Conservation (phyloP, 352 stramenopile species). For the Phytopythium ostracodes region DNA sequence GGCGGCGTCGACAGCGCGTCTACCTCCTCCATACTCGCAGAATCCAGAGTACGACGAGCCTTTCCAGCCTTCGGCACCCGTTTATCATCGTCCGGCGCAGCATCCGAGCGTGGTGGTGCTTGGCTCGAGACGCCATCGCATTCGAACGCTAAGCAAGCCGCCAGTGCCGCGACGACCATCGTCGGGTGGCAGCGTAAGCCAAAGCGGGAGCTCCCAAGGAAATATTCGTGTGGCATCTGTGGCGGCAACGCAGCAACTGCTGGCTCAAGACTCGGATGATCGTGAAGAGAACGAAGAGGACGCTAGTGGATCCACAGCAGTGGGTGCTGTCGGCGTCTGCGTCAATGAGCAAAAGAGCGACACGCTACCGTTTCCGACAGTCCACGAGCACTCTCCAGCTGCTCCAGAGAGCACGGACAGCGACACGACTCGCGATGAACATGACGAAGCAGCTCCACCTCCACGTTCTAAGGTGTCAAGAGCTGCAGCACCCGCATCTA, state of each 20-base stretch:
- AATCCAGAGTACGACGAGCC: constrained; percentile 21
- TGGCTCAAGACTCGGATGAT: background rate
- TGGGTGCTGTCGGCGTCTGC: background rate
- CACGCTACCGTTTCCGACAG: background rate
- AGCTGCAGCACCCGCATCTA: background rate
- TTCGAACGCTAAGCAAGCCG: constrained; percentile 45
- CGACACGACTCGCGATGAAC: background rate
- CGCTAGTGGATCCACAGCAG: background rate
- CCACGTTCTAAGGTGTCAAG: background rate
- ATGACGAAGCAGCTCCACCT: background rate
- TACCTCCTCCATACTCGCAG: constrained; percentile 11
- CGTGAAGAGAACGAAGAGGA: background rate
- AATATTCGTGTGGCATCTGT: constrained; percentile 21
- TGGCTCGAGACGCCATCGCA: constrained; percentile 47
- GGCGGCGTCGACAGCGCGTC: background rate
- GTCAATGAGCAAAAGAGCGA: background rate
- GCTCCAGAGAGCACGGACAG: constrained; percentile 1
- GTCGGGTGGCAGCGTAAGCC: background rate
- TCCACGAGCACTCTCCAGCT: background rate
- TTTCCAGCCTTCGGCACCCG: background rate
- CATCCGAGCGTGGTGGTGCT: constrained; percentile 19
- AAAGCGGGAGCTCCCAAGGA: constrained; percentile 19
- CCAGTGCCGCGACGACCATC: constrained; percentile 43
- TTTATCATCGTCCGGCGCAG: background rate
- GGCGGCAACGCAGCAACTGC: constrained; percentile 3